phyloP scores from a whole-genome alignment of 2,329 filamentous ascomycete species.

The Colletotrichum abscissum region DNA sequence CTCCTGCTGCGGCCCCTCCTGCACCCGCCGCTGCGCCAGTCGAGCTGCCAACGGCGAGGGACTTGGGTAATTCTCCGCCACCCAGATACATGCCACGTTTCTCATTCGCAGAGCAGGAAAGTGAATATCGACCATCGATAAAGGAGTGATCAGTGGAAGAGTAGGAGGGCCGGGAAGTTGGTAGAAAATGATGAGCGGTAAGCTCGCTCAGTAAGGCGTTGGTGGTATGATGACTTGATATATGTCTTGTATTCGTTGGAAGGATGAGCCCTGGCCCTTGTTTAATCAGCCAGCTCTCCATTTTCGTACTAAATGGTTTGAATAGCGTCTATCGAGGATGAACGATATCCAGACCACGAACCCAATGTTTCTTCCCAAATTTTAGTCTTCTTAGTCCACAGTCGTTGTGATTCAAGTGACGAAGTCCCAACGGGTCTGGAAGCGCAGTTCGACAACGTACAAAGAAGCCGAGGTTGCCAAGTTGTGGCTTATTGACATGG shows the following conservation, averaged over 20 bases:
- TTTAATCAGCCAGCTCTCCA: no score
- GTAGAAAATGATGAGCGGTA: neutral
- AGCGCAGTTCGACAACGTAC: neutral
- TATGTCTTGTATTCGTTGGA: neutral
- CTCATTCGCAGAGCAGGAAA: slow-evolving; percentile 43
- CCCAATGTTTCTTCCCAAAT: neutral
- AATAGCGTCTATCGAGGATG: neutral
- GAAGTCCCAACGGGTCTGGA: neutral
- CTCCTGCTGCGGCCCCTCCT: slow-evolving; percentile 12
- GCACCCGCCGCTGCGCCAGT: slow-evolving; percentile 37
- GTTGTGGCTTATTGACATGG: neutral
- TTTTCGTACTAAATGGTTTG: neutral
- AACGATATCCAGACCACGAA: neutral
- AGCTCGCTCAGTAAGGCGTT: neutral
- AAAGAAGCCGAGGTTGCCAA: neutral
- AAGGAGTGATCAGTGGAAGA: neutral
- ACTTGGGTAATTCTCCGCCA: slow-evolving; percentile 47
- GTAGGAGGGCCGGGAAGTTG: neutral
- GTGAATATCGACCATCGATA: neutral
- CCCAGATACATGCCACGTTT: slow-evolving; percentile 46
- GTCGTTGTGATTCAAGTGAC: neutral
- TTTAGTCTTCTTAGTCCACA: no score
- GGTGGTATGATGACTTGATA: neutral
- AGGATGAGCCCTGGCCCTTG: no score
- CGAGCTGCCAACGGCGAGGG: slow-evolving; percentile 48